Evolutionary conservation across 176 grass and related monocot genomes (phyloP).

Genomic region (Themeda triandra): DNA sequence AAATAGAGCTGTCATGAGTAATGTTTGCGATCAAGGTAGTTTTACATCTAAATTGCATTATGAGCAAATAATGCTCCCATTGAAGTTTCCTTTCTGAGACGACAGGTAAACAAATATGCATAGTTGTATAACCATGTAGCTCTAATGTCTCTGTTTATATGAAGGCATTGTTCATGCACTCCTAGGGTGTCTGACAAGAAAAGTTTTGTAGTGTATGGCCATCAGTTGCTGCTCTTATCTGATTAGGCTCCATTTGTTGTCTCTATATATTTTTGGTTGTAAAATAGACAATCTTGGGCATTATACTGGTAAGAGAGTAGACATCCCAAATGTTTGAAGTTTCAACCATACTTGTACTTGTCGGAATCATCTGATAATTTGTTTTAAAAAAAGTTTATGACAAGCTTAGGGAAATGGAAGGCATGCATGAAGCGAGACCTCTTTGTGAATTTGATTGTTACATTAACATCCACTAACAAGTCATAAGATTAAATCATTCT

Average conservation of each 20-base stretch:
- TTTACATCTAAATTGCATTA: neutral
- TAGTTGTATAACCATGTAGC: too few species aligned
- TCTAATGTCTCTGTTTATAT: too few species aligned
- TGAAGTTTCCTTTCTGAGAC: slow-evolving; percentile 5
- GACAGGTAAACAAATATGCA: neutral
- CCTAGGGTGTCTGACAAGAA: neutral
- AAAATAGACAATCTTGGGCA: neutral
- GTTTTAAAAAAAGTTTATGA: neutral
- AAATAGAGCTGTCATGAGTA: neutral
- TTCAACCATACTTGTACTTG: neutral
- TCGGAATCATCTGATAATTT: neutral
- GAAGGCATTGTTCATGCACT: neutral
- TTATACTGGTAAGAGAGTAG: neutral
- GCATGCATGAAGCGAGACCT: neutral
- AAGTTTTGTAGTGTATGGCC: slow-evolving; percentile 3
- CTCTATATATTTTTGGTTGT: neutral
- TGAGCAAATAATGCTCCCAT: neutral
- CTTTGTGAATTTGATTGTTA: slow-evolving; percentile 8
- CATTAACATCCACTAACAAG: neutral
- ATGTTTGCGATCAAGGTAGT: neutral
- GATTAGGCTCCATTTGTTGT: neutral
- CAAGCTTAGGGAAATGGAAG: neutral
- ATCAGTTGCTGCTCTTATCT: neutral
- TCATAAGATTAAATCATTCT: neutral
- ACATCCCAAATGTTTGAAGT: slow-evolving; percentile 1